Conservation (phyloP, 805 yeast genomes). For the Cyberlindnera veronae region DNA sequence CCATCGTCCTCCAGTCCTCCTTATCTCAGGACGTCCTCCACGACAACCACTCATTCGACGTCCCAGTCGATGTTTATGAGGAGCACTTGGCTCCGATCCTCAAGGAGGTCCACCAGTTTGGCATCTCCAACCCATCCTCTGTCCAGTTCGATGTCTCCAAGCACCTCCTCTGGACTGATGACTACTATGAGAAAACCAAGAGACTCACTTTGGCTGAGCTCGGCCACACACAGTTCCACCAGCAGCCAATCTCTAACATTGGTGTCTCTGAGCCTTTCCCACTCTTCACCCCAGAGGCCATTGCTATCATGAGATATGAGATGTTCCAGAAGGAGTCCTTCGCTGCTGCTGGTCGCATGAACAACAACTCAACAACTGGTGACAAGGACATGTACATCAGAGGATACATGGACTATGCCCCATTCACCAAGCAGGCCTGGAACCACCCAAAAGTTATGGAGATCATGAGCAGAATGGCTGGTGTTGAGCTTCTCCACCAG, state of each 20-base stretch:
- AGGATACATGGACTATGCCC: slow-evolving; percentile 46
- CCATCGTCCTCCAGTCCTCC: slow-evolving; percentile 9
- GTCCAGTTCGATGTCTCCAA: slow-evolving; percentile 35
- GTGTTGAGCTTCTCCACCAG: slow-evolving; percentile 22
- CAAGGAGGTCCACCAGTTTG: slow-evolving; percentile 14
- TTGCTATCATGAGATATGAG: slow-evolving; percentile 56
- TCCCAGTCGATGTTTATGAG: slow-evolving; percentile 17
- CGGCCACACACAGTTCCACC: slow-evolving; percentile 35
- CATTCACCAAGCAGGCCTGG: slow-evolving; percentile 56
- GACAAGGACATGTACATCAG: slow-evolving; percentile 44
- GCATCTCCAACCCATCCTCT: slow-evolving; percentile 23
- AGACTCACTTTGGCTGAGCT: slow-evolving; percentile 46
- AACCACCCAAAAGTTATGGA: slow-evolving; percentile 53
- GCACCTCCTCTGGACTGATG: slow-evolving; percentile 38
- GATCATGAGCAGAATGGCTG: slow-evolving; percentile 54
- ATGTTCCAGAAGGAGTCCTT: slow-evolving; percentile 45
- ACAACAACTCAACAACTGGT: slow-evolving; percentile 44
- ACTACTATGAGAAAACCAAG: slow-evolving; percentile 35
- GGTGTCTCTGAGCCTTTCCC: slow-evolving; percentile 62
- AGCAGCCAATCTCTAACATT: slow-evolving; percentile 47
- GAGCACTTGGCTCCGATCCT: slow-evolving; percentile 12
- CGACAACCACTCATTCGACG: slow-evolving; percentile 18
- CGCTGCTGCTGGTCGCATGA: slow-evolving; percentile 40
- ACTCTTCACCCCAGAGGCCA: slow-evolving; percentile 56
- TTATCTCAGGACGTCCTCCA: slow-evolving; percentile 16